Conservation (phyloP, 2,329 filamentous ascomycete genomes). For the Thermomyces lanuginosus region DNA sequence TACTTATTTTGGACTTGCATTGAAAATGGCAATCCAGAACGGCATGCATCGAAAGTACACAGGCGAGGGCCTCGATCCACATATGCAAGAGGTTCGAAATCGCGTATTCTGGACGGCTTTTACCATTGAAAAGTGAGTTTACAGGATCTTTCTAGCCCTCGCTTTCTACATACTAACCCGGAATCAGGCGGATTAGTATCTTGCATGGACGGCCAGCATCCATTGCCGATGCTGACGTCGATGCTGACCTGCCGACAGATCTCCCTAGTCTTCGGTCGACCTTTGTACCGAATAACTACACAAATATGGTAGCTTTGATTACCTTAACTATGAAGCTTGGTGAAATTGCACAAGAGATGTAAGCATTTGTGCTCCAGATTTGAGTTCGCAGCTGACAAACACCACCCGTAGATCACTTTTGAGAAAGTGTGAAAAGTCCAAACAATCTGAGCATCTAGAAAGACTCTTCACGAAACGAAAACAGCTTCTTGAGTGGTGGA, state of each 20-base stretch:
- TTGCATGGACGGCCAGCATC: conserved; percentile 42
- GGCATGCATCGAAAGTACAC: conserved; percentile 41
- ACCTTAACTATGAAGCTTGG: conserved; percentile 28
- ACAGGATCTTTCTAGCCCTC: background rate
- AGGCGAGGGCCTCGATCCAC: conserved; percentile 32
- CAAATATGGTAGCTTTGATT: conserved; percentile 33
- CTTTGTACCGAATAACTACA: conserved; percentile 28
- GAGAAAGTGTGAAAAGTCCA: conserved; percentile 22
- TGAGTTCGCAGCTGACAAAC: conserved; percentile 6
- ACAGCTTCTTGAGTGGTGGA: conserved; percentile 29
- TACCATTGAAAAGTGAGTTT: conserved; percentile 37
- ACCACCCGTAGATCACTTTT: conserved; percentile 20
- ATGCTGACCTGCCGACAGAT: conserved; percentile 37
- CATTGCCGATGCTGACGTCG: conserved; percentile 36
- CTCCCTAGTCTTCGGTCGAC: conserved; percentile 28
- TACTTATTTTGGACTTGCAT: conserved; percentile 39
- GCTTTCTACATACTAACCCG: conserved; percentile 5
- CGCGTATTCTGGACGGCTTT: conserved; percentile 44
- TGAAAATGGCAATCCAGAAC: conserved; percentile 44
- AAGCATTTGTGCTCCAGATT: conserved; percentile 4
- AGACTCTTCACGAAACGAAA: conserved; percentile 23
- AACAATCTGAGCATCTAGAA: conserved; percentile 26
- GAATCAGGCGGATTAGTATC: conserved; percentile 35
- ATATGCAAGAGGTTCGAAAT: conserved; percentile 37
- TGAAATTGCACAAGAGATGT: conserved; percentile 27